Evolutionary conservation across 345 rosid genomes (phyloP), one percentile per base, ranked within the genome.

Genomic region (Hevea brasiliensis): DNA sequence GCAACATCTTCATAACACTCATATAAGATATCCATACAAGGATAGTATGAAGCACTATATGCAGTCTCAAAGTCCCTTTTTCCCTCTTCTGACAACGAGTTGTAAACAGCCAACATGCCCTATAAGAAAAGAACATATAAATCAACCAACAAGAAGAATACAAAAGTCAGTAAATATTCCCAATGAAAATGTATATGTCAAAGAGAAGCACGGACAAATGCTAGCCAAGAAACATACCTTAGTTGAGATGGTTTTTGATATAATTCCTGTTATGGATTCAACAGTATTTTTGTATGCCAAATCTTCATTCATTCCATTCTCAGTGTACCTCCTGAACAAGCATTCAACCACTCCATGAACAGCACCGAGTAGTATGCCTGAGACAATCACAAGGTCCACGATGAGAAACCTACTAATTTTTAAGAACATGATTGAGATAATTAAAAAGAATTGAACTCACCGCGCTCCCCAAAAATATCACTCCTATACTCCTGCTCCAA

Each of bases 1-100:
- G 94, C 97, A 35, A 92, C 94, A 79, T 92, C 98, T 75, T 92
- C 98, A 71, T 92, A 90, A 81, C 94, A 92, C 76, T 90, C 98
- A 42, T 90, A 90, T 71, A 92, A 76, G 57, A 92, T 90, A 50
- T 92, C 98, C 98, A 90, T 92, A 72, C 94, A 89, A 32, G 98
- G 97, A 76, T 87, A 88, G 77, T 74, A 91, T 0, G 93, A 87
- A 24, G 94, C 95, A 79, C 97, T 85, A 63, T 93, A 88, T 29
- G 97, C 92, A 72, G 81, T 81, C 87, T 89, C 95, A 2, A 93
- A 93, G 14, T 83, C 93, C 79, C 79, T 87, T 80, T 87, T 89
- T 9, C 81, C 98, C 72, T 93, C 97, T 17, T 86, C 89, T 17
- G 92, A 88, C 56, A 93, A 81, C 24, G 95, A 88, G 72, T 87